Evolutionary conservation across 2,329 filamentous ascomycete species (phyloP).

Genomic region (Tolypocladium sp.): DNA sequence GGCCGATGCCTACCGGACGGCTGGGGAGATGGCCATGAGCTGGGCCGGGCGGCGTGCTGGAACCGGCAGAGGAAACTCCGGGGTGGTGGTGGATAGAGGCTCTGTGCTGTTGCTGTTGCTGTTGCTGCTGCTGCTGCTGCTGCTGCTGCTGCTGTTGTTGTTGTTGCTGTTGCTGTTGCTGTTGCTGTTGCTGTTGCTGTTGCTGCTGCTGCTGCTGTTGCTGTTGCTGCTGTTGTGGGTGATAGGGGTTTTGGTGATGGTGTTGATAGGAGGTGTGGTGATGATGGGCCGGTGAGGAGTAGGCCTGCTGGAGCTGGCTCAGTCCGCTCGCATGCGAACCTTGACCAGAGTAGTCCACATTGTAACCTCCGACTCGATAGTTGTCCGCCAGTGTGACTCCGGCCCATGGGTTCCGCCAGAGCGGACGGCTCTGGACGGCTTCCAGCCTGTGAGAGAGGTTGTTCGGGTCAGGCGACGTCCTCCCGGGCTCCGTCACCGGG

Average conservation of each 20-base stretch:
- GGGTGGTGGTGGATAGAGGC: conserved; percentile 41
- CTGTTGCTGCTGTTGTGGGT: conserved; percentile 27
- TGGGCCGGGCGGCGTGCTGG: conserved; percentile 34
- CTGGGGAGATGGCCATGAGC: conserved; percentile 24
- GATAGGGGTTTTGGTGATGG: conserved; percentile 6
- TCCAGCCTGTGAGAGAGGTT: conserved; percentile 53
- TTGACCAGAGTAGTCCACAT: conserved; percentile 66
- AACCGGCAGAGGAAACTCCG: conserved; percentile 27
- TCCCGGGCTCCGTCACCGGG: conserved; percentile 30
- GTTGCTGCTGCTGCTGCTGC: conserved; percentile 15
- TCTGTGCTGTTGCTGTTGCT: conserved; percentile 17
- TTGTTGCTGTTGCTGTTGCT: background rate
- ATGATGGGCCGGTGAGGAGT: conserved; percentile 38
- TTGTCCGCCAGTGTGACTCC: conserved; percentile 65
- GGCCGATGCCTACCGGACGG: conserved; percentile 24
- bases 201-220: conserved; percentile 8
- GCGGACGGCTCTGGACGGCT: conserved; percentile 66
- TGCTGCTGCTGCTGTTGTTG: conserved; percentile 17
- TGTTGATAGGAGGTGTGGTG: conserved; percentile 9
- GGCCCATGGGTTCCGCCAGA: conserved; percentile 69
- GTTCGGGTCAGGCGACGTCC: conserved; percentile 43
- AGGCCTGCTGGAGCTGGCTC: conserved; percentile 54
- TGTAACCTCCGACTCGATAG: conserved; percentile 65
- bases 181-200: background rate
- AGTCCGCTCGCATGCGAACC: conserved; percentile 56